Conservation (phyloP, 2,329 filamentous ascomycete genomes). For the Myrmaecium sp. region DNA sequence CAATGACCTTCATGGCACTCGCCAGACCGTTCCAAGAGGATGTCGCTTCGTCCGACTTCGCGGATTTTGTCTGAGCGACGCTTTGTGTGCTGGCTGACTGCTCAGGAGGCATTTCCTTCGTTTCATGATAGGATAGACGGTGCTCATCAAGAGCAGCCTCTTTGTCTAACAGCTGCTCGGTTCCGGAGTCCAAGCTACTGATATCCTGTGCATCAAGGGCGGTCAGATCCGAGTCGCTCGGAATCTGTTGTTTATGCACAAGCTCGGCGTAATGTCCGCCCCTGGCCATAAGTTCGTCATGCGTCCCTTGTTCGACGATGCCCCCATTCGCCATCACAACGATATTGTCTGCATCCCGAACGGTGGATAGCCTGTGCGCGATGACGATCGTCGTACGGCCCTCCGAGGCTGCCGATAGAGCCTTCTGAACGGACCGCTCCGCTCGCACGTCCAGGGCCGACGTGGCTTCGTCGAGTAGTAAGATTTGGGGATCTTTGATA, state of each 20-base stretch:
- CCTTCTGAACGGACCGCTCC: conserved; percentile 85
- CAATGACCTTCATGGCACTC: too few relatives aligned
- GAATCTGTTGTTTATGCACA: conserved; percentile 21
- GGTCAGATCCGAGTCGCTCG: too few relatives aligned
- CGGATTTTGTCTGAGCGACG: too few relatives aligned
- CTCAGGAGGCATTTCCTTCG: too few relatives aligned
- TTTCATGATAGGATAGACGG: too few relatives aligned
- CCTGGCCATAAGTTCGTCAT: conserved; percentile 57
- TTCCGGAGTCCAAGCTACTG: too few relatives aligned
- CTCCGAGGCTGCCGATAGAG: conserved; percentile 67
- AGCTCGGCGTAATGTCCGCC: conserved; percentile 32
- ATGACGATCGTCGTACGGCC: conserved; percentile 93
- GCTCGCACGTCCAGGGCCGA: conserved; percentile 87
- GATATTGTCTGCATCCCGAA: conserved; percentile 88
- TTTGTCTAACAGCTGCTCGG: too few relatives aligned
- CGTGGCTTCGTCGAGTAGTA: conserved; percentile 89
- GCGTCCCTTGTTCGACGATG: conserved; percentile 87
- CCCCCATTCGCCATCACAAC: conserved; percentile 73
- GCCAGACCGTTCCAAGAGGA: too few relatives aligned
- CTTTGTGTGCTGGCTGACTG: too few relatives aligned
- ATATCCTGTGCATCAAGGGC: too few relatives aligned
- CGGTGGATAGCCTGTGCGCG: conserved; percentile 86
- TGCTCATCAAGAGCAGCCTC: too few relatives aligned
- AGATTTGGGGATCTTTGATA: conserved; percentile 78
- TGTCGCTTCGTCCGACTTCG: too few relatives aligned